Conservation (phyloP, 2,329 filamentous ascomycete genomes). For the Drechmeria coniospora region DNA sequence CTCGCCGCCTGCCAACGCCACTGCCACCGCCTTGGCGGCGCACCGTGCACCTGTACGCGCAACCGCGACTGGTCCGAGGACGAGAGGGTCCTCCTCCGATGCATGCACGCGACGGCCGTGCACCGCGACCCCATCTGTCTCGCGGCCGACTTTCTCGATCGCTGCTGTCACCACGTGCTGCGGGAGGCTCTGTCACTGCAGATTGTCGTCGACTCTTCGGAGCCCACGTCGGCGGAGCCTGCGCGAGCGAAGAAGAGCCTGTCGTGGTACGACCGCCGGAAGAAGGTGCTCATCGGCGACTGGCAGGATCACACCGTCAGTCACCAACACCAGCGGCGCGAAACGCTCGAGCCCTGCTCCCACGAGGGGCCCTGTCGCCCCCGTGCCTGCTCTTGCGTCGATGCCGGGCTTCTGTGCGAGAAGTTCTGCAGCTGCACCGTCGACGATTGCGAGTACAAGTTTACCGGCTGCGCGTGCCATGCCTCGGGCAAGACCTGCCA, state of each 20-base stretch:
- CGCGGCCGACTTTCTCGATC: conserved; percentile 32
- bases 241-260: conserved; percentile 30
- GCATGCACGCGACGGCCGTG: conserved; percentile 26
- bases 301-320: conserved; percentile 40
- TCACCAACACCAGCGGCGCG: conserved; percentile 39
- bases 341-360: conserved; percentile 48
- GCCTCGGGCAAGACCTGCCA: conserved; percentile 42
- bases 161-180: conserved; percentile 37
- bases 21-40: conserved; percentile 20
- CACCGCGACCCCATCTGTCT: conserved; percentile 33
- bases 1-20: conserved; percentile 20
- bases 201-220: conserved; percentile 11
- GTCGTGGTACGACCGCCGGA: conserved; percentile 40
- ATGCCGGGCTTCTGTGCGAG: conserved; percentile 50
- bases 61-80: conserved; percentile 29
- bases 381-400: conserved; percentile 46
- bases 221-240: conserved; percentile 11
- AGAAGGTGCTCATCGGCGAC: conserved; percentile 36
- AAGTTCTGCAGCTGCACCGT: conserved; percentile 52
- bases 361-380: conserved; percentile 53
- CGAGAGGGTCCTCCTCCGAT: conserved; percentile 31
- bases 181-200: conserved; percentile 15
- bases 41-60: conserved; percentile 9
- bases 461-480: conserved; percentile 52
- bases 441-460: conserved; percentile 44